Evolutionary conservation across 2,329 filamentous ascomycete species (phyloP), one percentile per base, ranked within the genome.

Genomic region (Colletotrichum caudatum): DNA sequence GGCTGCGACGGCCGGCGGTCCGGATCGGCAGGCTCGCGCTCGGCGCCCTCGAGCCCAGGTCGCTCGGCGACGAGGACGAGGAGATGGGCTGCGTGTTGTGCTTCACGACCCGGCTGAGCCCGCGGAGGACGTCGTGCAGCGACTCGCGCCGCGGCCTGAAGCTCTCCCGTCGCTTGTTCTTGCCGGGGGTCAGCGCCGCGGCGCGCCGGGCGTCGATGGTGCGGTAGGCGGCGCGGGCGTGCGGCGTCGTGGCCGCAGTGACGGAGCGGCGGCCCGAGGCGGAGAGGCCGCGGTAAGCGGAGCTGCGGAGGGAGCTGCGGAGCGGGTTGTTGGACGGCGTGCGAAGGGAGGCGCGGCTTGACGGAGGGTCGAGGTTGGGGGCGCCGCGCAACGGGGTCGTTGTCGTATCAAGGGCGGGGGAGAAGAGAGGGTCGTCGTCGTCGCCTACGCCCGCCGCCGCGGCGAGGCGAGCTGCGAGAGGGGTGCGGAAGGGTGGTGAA

Each of bases 131-230:
- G 71, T 86, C 85, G 75, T 86, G 82, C 2, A 88, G 87, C 6
- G 87, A 88, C 77, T 90, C 87, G 72, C 88, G 82, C 75, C 87
- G 84, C 71, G 86, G 85, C 74, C 86, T 85, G 62, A 87, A 77
- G 76, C 89, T 91, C 75, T 85, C 85, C n/a, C 90, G 84, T 26
- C 87, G 67, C 41, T 71, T 85, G 64, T 85, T 85, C 73, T 86
- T 86, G 23, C 88, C 89, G 0, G 90, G 90, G 0, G 90, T 92
- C 73, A 90, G 85, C 59, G 89, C 82, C 58, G 88, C 88, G 3
- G 87, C 86, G 53, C 90, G 86, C 6, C 89, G 87, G 73, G 87
- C 84, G 74, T 90, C 85, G 64, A 91, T 83, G 41, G 89, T 86
- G 57, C 87, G 84, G 59, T 85, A 86, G 54, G 90, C 90, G 14